phyloP scores from a whole-genome alignment of 202 grass and related monocot genomes.

The Digitaria exilis region DNA sequence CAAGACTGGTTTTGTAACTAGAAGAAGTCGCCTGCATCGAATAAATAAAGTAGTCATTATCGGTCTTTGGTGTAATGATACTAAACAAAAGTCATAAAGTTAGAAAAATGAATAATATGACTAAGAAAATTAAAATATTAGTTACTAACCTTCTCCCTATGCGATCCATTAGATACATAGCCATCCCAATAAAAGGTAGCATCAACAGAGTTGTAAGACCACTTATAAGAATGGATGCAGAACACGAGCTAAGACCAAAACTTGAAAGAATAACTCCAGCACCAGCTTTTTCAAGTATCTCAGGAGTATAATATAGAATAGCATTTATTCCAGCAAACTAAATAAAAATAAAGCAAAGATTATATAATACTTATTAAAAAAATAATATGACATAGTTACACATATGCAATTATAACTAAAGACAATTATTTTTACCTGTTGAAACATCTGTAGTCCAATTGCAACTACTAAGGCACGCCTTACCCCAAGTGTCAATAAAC shows the following conservation, averaged over 20 bases:
- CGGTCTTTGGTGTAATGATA: neutral
- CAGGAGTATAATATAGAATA: slow-evolving; percentile 70
- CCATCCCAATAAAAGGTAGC: slow-evolving; percentile 59
- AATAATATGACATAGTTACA: too few relatives aligned
- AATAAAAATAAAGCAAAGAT: neutral
- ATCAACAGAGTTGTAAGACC: slow-evolving; percentile 62
- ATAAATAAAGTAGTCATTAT: neutral
- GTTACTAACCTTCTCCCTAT: slow-evolving; percentile 58
- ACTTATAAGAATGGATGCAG: slow-evolving; percentile 71
- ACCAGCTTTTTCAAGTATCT: slow-evolving; percentile 74
- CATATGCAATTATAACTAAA: neutral
- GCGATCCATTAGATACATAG: slow-evolving; percentile 73
- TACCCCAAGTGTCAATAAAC: slow-evolving; percentile 56
- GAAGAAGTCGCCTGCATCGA: slow-evolving; percentile 49
- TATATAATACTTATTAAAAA: neutral
- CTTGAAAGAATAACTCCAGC: slow-evolving; percentile 47
- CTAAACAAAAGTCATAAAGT: neutral
- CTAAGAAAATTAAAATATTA: neutral
- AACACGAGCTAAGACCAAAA: slow-evolving; percentile 44
- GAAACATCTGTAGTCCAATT: slow-evolving; percentile 66
- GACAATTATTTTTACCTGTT: slow-evolving; percentile 54
- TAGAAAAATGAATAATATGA: too few relatives aligned
- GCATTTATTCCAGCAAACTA: slow-evolving; percentile 79
- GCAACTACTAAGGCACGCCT: slow-evolving; percentile 52
- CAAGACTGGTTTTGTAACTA: slow-evolving; percentile 63